Conservation (phyloP, 345 rosid genomes). For the Populus tremula region DNA sequence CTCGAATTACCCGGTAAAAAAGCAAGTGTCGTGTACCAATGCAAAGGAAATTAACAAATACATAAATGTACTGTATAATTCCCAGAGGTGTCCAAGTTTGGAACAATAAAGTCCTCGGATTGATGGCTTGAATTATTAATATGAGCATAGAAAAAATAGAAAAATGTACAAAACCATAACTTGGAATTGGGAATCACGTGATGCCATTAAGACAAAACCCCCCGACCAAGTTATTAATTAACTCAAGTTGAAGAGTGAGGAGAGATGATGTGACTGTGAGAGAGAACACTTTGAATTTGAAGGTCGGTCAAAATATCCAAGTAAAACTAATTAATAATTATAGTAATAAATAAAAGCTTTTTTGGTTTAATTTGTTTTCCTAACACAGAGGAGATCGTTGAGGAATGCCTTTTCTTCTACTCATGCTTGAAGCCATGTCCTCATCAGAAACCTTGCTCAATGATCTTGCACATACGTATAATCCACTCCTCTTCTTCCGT, state of each 20-base stretch:
- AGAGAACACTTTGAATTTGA: slow-evolving; percentile 11
- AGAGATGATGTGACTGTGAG: background rate
- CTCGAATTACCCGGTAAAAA: background rate
- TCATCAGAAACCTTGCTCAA: slow-evolving; percentile 47
- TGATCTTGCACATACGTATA: slow-evolving; percentile 58
- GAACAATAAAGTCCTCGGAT: slow-evolving; percentile 16
- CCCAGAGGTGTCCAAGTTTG: background rate
- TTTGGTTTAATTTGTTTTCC: slow-evolving; percentile 6
- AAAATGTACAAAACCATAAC: slow-evolving; percentile 34
- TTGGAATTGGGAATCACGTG: slow-evolving; percentile 83
- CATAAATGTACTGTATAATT: slow-evolving; percentile 1
- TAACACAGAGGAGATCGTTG: slow-evolving; percentile 89
- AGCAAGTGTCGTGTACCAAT: background rate
- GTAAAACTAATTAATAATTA: background rate
- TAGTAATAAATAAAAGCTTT: background rate
- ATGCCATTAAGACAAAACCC: slow-evolving; percentile 70
- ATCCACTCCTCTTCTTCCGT: slow-evolving; percentile 70
- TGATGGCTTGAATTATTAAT: slow-evolving; percentile 11
- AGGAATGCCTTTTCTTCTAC: slow-evolving; percentile 90
- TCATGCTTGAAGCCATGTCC: slow-evolving; percentile 62
- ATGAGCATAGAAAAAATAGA: slow-evolving; percentile 16
- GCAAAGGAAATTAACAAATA: background rate
- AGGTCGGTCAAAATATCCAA: slow-evolving; percentile 26
- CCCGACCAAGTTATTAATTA: slow-evolving; percentile 59
- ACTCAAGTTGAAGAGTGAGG: slow-evolving; percentile 15